These are phyloP conservation scores for Leersia perrieri DNA, from an alignment of 176 grass and related monocot species.

Conservation along the genomic window DNA sequence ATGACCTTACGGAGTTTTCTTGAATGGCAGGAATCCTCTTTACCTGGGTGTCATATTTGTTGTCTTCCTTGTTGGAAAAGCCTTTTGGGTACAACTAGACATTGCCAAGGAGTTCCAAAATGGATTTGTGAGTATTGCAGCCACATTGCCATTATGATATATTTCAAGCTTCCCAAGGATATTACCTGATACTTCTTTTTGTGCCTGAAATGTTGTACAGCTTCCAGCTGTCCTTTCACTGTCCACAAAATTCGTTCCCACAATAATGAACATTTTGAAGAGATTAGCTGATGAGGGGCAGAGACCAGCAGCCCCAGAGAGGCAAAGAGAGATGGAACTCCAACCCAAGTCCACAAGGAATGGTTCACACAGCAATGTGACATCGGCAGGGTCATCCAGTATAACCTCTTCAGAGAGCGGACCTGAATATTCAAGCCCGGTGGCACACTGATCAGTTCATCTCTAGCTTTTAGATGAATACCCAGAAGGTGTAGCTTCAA, in stretches of 20 bases:
- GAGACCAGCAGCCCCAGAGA: slow-evolving; percentile 47
- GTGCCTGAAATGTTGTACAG: slow-evolving; percentile 38
- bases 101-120: slow-evolving; percentile 75
- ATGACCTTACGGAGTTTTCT: slow-evolving; percentile 24
- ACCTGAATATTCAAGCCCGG: slow-evolving; percentile 61
- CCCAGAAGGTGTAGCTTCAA: slow-evolving; percentile 27
- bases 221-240: slow-evolving; percentile 81
- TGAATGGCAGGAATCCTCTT: slow-evolving; percentile 72
- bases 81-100: slow-evolving; percentile 90
- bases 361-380: slow-evolving; percentile 54
- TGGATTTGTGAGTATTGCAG: slow-evolving; percentile 70
- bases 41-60: slow-evolving; percentile 83
- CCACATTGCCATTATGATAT: background rate
- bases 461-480: slow-evolving; percentile 27
- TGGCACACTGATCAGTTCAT: slow-evolving; percentile 48
- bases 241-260: slow-evolving; percentile 94
- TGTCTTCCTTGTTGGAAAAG: slow-evolving; percentile 79
- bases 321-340: slow-evolving; percentile 49
- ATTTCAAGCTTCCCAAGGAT: background rate
- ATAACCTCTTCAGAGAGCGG: slow-evolving; percentile 51
- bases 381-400: slow-evolving; percentile 67
- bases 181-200: slow-evolving; percentile 21
- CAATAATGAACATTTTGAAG: slow-evolving; percentile 92
- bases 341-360: slow-evolving; percentile 64
- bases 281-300: slow-evolving; percentile 84